Evolutionary conservation across 176 grass and related monocot species (phyloP), one percentile per base, ranked within the genome.

Genomic region (Typha latifolia): DNA sequence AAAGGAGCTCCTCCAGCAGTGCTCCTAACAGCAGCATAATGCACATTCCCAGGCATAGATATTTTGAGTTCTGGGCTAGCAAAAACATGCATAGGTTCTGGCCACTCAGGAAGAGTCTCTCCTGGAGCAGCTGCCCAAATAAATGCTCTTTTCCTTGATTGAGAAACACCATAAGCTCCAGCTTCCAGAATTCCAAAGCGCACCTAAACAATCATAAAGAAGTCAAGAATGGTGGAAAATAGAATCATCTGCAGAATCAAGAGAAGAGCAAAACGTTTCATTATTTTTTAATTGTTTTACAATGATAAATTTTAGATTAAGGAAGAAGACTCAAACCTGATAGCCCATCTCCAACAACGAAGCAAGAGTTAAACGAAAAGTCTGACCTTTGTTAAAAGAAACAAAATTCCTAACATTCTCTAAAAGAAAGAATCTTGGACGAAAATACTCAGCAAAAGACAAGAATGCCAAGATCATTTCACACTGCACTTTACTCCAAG

Each of bases 391-490:
- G 73, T 99, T 99, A 79, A 99, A 93, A 1, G 95, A 99, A 67
- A 94, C 95, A 61, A 99, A 94, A 74, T 90, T 99, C 75, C 95
- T 80, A 32, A 99, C 95, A 69, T 99, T 99, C 85, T 99, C 95
- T 66, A 99, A 79, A 76, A 99, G 95, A 62, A 99, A 99, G 62
- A 77, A 99, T 78, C 74, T 90, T 37, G 95, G 95, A 14, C 84
- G 75, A 71, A 99, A 99, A 86, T 90, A 99, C 70, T 99, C 95
- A 4, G 81, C 89, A 43, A 99, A 99, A 66, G 95, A 90, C 48
- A 99, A 64, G 73, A 99, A 99, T 67, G 95, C 95, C 78, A 99
- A 78, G 78, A 99, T 99, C 95, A 99, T 94, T 74, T 99, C 95
- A 4, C 89, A 94, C 32, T 99, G 95, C 64, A 99, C 95, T 84